Base-by-base conservation (phyloP, 768 basidiomycete genomes). In the Russula griseocarnosa region DNA sequence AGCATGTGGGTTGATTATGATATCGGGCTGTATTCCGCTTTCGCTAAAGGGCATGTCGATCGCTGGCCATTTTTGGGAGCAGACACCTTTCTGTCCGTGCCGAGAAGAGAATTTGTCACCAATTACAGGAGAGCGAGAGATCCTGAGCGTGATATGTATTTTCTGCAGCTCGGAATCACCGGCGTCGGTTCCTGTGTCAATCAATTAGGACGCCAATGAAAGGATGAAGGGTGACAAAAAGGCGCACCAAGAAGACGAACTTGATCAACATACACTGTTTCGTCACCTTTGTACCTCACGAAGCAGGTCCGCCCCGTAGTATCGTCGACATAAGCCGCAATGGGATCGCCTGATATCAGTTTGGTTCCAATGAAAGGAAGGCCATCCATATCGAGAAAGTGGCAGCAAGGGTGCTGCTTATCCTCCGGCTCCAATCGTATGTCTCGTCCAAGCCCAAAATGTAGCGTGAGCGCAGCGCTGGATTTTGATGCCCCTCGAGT, bases 31-130 rank as follows among this genome's bases (percentile, higher is more conserved):
- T 83, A 99, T 94, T 18, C 97, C 97, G 62, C 92, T 96, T 78
- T 99, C 97, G 70, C 87, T 88, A 82, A 99, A 98, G 16, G 97
- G 97, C 97, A 99, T 98, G 73, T 99, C 97, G 69, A 97, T 77
- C 20, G 90, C 85, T 9, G 97, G 97, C 93, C 95, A 99, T 77
- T 97, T 98, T 74, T 99, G 97, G 55, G 96, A 98, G 76, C 96
- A 98, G 58, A 99, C 94, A 80, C 97, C 97, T 76, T 99, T 99
- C 76, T 99, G 97, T 34, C 97, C 97, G 73, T 99, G 97, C 32
- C 97, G 86, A 8, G 97, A 98, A 0, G 97, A 98, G 75, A 98
- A 99, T 78, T 99, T 99, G 79, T 99, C 97, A 40, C 97, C 97
- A 55, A 99, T 98, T 65, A 98, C 94, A 42, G 97, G 97, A 7